These are phyloP conservation scores for Sphagnum tenellum DNA, from an alignment of 225 moss, liverwort and hornwort species.

Conservation along the genomic window DNA sequence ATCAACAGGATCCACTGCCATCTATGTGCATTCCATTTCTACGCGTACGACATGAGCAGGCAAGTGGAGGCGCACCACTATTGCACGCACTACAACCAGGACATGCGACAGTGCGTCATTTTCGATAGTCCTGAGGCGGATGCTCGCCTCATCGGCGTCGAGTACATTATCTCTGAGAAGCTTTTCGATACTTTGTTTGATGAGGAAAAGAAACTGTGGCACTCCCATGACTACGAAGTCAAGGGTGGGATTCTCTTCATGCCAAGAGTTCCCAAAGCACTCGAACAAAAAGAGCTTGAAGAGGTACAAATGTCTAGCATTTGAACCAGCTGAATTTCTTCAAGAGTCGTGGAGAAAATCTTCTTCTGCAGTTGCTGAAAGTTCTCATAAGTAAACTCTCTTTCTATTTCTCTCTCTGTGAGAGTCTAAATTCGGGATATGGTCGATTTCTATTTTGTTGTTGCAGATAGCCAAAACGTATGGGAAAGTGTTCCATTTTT, in stretches of 20 bases:
- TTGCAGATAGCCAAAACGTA: slow-evolving; percentile 58
- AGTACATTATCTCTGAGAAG: slow-evolving; percentile 78
- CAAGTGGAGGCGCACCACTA: slow-evolving; percentile 85
- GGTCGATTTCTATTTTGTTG: neutral
- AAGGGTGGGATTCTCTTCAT: slow-evolving; percentile 68
- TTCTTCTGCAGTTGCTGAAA: too few relatives aligned
- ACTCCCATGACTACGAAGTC: slow-evolving; percentile 65
- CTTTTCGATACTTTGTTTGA: slow-evolving; percentile 55
- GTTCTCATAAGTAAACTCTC: neutral
- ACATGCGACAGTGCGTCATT: slow-evolving; percentile 67
- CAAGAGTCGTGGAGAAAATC: too few relatives aligned
- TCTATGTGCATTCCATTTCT: slow-evolving; percentile 43
- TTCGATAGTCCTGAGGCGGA: slow-evolving; percentile 41
- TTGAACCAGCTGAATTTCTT: too few relatives aligned
- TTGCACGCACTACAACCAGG: slow-evolving; percentile 66
- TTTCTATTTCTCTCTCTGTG: neutral
- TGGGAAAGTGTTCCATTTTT: slow-evolving; percentile 78
- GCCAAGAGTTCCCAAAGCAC: slow-evolving; percentile 39
- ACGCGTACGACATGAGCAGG: slow-evolving; percentile 63
- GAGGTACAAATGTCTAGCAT: slow-evolving; percentile 16
- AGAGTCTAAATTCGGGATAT: neutral
- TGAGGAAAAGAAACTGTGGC: slow-evolving; percentile 76
- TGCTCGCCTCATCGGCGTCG: slow-evolving; percentile 63
- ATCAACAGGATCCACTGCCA: too few relatives aligned
- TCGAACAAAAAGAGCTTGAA: slow-evolving; percentile 40